Evolutionary conservation across 176 grass and related monocot species (phyloP), one percentile per base, ranked within the genome.

Genomic region (Chrysopogon serrulatus): DNA sequence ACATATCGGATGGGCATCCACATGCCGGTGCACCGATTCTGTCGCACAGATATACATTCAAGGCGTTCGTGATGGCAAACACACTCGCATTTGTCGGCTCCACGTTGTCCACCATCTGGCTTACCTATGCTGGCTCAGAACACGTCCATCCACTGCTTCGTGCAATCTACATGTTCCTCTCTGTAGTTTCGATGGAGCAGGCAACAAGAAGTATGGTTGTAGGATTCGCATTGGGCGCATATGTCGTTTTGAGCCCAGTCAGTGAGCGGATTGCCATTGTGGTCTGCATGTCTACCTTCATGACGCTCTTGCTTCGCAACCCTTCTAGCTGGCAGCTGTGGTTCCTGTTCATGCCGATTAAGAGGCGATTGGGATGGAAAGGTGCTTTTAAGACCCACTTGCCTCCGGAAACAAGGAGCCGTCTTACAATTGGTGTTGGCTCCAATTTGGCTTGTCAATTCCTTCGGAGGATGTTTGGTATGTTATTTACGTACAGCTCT

Each of bases 41-140:
- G 13, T 88, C 73, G 17, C 70, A 88, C 78, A 85, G 83, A 51
- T 92, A 92, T 77, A 71, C 86, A 59, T 92, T 92, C 90, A 92
- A 92, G 66, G 86, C 90, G 40, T 92, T 92, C 40, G 86, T 92
- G 47, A 85, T 92, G 82, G 77, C 90, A 14, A 85, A 92, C 82
- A 82, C 86, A 0, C 78, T 92, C 24, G 82, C 90, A 74, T 92
- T 92, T 78, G 82, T 92, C 4, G 86, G 82, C 30, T 92, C 86
- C 23, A 88, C 86, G 0, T 15, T 88, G 31, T 88, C 90, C 73
- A 92, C 90, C 27, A 85, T 85, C 7, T 92, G 86, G 90, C 86
- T 85, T 67, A 88, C 78, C 10, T 86, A 88, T 79, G 86, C 86
- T 44, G 90, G 90, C 7, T 85, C 90, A 34, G 82, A 85, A 17